These are phyloP conservation scores for Epichloe bromicola DNA, from an alignment of 2,329 filamentous ascomycete species.

Conservation along the genomic window DNA sequence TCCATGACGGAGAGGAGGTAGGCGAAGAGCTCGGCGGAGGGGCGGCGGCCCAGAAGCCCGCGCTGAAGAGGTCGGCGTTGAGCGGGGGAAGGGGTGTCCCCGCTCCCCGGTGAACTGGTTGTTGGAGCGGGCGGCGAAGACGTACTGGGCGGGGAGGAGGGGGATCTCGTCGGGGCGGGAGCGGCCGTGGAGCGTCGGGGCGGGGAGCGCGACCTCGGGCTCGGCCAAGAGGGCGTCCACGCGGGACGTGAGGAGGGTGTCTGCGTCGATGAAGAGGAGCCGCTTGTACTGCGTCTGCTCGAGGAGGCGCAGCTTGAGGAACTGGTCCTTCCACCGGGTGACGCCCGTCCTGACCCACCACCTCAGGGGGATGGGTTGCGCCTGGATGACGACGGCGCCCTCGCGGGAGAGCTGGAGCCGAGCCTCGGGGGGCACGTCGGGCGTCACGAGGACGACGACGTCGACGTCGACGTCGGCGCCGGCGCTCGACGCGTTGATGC, in stretches of 20 bases:
- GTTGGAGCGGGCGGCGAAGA: conserved; percentile 22
- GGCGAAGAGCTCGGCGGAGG: conserved; percentile 22
- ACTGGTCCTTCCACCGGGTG: conserved; percentile 27
- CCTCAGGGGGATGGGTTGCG: conserved; percentile 13
- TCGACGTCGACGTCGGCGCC: neutral
- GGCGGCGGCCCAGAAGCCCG: conserved; percentile 27
- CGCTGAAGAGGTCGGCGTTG: conserved; percentile 19
- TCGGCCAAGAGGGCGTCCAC: conserved; percentile 16
- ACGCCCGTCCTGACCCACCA: conserved; percentile 24
- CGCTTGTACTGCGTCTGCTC: conserved; percentile 27
- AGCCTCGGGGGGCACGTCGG: neutral
- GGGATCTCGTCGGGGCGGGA: conserved; percentile 19
- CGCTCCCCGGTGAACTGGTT: conserved; percentile 17
- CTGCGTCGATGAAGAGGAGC: conserved; percentile 30
- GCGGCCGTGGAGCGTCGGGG: conserved; percentile 9
- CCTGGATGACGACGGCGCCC: neutral
- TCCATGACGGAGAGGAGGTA: conserved; percentile 14
- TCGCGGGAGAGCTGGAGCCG: neutral
- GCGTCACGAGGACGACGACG: no score
- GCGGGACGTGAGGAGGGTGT: conserved; percentile 22
- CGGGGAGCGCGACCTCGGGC: neutral
- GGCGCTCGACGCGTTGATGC: conserved; percentile 10
- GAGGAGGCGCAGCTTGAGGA: conserved; percentile 29
- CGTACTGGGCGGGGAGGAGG: conserved; percentile 13
- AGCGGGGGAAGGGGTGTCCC: conserved; percentile 24